Conservation (phyloP, 169 alveolate genomes). For the Eimeria acervulina region DNA sequence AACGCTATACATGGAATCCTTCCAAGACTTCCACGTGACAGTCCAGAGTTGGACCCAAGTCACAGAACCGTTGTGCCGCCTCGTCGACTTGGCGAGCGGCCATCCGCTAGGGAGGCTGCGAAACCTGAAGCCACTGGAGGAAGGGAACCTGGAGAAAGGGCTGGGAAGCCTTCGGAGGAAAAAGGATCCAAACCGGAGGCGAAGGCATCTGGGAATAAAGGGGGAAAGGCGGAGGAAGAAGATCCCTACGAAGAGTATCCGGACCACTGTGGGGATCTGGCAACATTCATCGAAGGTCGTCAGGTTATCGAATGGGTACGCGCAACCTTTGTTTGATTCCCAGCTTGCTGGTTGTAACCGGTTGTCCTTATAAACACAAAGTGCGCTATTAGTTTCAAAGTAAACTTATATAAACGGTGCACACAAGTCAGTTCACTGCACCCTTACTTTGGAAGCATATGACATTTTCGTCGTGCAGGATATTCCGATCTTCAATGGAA, state of each 20-base stretch:
- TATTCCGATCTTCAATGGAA: constrained; percentile 80
- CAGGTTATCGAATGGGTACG: constrained; percentile 78
- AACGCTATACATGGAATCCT: not conserved
- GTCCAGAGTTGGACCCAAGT: not conserved
- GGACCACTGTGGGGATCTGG: constrained; percentile 68
- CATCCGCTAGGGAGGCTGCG: not conserved
- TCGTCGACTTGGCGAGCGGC: constrained; percentile 41
- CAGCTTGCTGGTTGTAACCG: not conserved
- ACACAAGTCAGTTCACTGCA: not conserved
- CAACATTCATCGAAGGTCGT: constrained; percentile 77
- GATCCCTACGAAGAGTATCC: constrained; percentile 27
- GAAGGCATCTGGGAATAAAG: not conserved
- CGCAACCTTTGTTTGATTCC: too few relatives aligned
- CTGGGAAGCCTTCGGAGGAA: constrained; percentile 42
- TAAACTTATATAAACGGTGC: not conserved
- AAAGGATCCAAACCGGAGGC: not conserved
- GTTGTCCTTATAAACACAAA: not conserved
- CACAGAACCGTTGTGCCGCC: not conserved
- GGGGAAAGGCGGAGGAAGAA: not conserved
- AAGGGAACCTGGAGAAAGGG: not conserved
- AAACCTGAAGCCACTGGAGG: not conserved
- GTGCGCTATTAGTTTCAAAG: not conserved
- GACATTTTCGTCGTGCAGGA: not conserved
- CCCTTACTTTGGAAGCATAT: not conserved
- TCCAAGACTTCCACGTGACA: not conserved